phyloP scores from a whole-genome alignment of 2,329 filamentous ascomycete species.

The Fusarium citri region DNA sequence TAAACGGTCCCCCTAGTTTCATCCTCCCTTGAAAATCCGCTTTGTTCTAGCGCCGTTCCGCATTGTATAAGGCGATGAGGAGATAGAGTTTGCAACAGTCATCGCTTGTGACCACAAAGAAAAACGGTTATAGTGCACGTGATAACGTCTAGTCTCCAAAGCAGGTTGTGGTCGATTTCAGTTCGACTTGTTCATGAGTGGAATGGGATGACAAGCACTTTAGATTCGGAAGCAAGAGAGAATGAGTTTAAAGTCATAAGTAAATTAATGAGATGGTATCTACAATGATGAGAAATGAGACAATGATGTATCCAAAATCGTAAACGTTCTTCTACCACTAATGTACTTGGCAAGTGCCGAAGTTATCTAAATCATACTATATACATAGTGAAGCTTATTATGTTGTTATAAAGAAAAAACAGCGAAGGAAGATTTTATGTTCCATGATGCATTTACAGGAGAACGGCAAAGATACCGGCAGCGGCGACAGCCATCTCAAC shows the following conservation, averaged over 20 bases:
- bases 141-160: background rate
- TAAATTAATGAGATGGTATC: conserved; percentile 25
- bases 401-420: conserved; percentile 41
- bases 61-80: background rate
- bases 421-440: conserved; percentile 35
- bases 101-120: background rate
- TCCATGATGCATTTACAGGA: conserved; percentile 49
- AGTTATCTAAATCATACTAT: conserved; percentile 47
- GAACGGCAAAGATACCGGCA: conserved; percentile 49
- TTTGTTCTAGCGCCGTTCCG: conserved; percentile 25
- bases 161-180: background rate
- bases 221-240: background rate
- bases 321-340: conserved; percentile 44
- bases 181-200: background rate
- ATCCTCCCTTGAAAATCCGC: background rate
- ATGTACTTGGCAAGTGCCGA: conserved; percentile 35
- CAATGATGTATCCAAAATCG: conserved; percentile 39
- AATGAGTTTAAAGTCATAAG: background rate
- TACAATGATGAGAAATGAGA: conserved; percentile 17
- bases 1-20: conserved; percentile 16
- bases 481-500: conserved; percentile 48
- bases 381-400: conserved; percentile 48
- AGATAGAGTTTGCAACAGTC: conserved; percentile 19
- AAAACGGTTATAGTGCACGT: background rate
- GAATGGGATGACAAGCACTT: background rate